phyloP scores from a whole-genome alignment of 2,329 filamentous ascomycete genomes.

The Ustulina deusta region DNA sequence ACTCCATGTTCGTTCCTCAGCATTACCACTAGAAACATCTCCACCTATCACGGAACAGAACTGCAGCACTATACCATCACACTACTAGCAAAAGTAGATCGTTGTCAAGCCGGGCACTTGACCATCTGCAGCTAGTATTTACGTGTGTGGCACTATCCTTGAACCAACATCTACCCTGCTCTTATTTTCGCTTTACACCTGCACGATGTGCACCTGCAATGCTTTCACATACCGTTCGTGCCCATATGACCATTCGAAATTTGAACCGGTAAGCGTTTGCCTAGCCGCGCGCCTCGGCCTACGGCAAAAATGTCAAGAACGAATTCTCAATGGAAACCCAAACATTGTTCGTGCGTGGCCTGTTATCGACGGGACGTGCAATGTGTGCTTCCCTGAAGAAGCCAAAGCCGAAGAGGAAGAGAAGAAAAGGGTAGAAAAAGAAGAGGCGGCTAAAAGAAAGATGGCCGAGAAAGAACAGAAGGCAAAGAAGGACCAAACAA shows the following conservation, averaged over 20 bases:
- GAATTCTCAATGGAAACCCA: constrained; percentile 37
- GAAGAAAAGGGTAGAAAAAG: constrained; percentile 26
- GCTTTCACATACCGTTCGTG: constrained; percentile 32
- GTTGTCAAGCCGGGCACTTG: no score
- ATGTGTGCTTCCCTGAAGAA: constrained; percentile 36
- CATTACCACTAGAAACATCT: background rate
- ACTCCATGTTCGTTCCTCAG: background rate
- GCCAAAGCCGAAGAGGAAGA: constrained; percentile 31
- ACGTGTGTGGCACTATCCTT: no score
- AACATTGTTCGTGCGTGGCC: constrained; percentile 19
- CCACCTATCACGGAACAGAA: no score
- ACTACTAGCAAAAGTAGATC: no score
- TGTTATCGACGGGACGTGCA: constrained; percentile 37
- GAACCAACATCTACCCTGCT: background rate
- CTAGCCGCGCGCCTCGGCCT: constrained; percentile 46
- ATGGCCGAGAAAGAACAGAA: background rate
- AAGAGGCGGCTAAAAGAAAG: constrained; percentile 2
- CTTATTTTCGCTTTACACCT: no score
- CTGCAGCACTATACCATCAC: no score
- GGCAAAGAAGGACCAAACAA: background rate
- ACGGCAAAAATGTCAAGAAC: constrained; percentile 37
- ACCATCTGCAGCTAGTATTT: no score
- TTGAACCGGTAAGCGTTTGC: constrained; percentile 40
- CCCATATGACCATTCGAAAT: constrained; percentile 25
- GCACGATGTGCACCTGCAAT: constrained; percentile 40